These are phyloP conservation scores for Malassezia restricta DNA, from an alignment of 1,284 basidiomycete genomes.

Conservation along the genomic window DNA sequence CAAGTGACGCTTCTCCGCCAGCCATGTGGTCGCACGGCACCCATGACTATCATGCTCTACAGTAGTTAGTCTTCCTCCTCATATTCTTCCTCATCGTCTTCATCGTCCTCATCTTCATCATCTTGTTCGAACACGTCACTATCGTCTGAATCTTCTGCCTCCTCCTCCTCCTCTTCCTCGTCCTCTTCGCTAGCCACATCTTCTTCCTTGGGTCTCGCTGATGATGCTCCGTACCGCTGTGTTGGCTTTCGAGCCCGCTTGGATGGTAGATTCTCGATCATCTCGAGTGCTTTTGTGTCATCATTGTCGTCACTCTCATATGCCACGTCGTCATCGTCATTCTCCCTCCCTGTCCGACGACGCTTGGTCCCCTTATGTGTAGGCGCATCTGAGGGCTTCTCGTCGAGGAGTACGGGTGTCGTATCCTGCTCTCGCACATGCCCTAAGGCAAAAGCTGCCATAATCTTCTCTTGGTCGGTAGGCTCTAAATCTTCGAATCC, in stretches of 20 bases:
- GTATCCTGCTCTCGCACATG: conserved; percentile 11
- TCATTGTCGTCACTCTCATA: conserved; percentile 1
- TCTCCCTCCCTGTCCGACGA: too few relatives aligned
- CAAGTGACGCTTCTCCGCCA: neutral
- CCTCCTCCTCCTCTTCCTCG: conserved; percentile 6
- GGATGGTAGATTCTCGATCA: conserved; percentile 5
- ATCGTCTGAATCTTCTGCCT: neutral
- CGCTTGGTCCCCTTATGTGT: too few relatives aligned
- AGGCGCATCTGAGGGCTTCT: neutral
- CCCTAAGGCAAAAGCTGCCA: conserved; percentile 10
- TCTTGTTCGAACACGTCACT: neutral
- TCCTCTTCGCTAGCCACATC: neutral
- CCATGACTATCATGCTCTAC: too few relatives aligned
- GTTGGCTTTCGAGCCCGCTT: conserved; percentile 7
- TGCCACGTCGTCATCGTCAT: neutral
- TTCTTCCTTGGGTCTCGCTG: neutral
- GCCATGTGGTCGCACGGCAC: neutral
- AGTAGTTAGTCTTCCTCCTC: neutral
- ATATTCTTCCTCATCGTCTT: conserved; percentile 2
- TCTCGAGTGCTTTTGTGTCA: neutral
- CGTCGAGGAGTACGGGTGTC: conserved; percentile 6
- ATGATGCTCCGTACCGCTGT: neutral
- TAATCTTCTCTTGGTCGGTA: conserved; percentile 7
- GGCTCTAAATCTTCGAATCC: conserved; percentile 10
- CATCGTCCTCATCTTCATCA: conserved; percentile 3